Base-by-base conservation (phyloP, 2,329 filamentous ascomycete genomes). In the Fusarium stilboides region DNA sequence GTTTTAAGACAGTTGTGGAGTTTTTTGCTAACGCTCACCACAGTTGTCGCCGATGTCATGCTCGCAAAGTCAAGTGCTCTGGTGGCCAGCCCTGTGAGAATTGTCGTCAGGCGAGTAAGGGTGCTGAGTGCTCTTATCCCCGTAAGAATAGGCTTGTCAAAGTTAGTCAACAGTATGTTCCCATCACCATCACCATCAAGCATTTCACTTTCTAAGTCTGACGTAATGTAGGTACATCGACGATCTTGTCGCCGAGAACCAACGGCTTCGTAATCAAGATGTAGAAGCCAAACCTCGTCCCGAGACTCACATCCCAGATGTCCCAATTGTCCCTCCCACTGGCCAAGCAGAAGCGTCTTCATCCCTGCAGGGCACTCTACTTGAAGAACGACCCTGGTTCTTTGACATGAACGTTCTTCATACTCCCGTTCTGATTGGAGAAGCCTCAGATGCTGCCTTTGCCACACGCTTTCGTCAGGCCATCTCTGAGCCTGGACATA, bases 391-490 rank as follows among this genome's bases (percentile, higher is more conserved):
- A 2, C 77, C 78, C 6, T 80, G 79, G 79, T 80, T 80, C 68
- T 72, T 78, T 24, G 73, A 76, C 31, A 75, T 77, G 62, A 76
- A 74, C 47, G 72, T 77, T 15, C 74, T 77, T 22, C 75, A 77
- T 33, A 78, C 77, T 3, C 78, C 78, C 2, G 75, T 79, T 15
- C 62, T 79, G 19, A 76, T 80, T 34, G 77, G 76, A n/a, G 79
- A 80, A 51, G 77, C 77, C 1, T 78, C 79, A 15, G 78, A 80
- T 39, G 73, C 76, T 13, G 77, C 78, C 14, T 80, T 80, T 37
- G 78, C 78, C 3, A 80, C 79, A 0, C 78, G 79, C 2, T 77
- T 80, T 47, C 68, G 79, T 8, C 79, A 80, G 62, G 77, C 76
- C 19, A 75, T 80, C 13, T 74, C 78, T 0, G 72, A 76, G 9